Percentiles rank a stretch among this genome's conserved stretches.
Evolutionary conservation across 805 yeast species (phyloP).

Genomic region (Candida montana): DNA sequence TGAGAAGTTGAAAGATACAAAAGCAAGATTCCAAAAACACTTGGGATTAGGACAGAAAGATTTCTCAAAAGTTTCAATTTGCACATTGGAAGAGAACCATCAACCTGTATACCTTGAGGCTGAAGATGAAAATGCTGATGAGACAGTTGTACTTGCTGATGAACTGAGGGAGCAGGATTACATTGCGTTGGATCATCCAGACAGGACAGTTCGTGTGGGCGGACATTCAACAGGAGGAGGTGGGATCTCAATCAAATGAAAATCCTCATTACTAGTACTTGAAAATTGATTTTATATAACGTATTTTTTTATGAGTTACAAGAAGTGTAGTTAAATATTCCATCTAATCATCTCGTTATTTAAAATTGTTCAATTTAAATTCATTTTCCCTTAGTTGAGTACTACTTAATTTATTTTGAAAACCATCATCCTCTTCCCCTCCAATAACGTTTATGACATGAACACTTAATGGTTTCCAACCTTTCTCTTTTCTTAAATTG

Average conservation of each 20-base stretch:
- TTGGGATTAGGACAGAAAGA: conserved; percentile 78
- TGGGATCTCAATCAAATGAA: conserved; percentile 33
- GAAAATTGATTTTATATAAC: too few relatives aligned
- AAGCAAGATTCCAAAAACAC: conserved; percentile 57
- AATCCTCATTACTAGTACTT: too few relatives aligned
- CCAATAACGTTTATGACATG: conserved; percentile 64
- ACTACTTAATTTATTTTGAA: conserved; percentile 77
- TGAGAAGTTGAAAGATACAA: conserved; percentile 61
- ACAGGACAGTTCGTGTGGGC: conserved; percentile 57
- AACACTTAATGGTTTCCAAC: conserved; percentile 46
- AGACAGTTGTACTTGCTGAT: conserved; percentile 50
- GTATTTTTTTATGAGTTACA: too few relatives aligned
- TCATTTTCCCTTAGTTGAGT: conserved; percentile 59
- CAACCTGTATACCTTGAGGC: conserved; percentile 33
- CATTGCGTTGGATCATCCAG: conserved; percentile 85
- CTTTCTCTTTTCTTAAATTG: conserved; percentile 49
- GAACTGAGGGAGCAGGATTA: conserved; percentile 44
- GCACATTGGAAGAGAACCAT: conserved; percentile 27
- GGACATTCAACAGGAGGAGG: conserved; percentile 45
- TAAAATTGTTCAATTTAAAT: conserved; percentile 9
- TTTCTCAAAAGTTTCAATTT: conserved; percentile 66
- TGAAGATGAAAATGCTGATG: conserved; percentile 28
- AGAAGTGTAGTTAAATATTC: too few relatives aligned
- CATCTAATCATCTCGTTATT: too few relatives aligned
- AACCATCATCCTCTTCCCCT: conserved; percentile 47